phyloP scores from a whole-genome alignment of 23 red algal genomes.

The Gracilaria vermiculophylla region DNA sequence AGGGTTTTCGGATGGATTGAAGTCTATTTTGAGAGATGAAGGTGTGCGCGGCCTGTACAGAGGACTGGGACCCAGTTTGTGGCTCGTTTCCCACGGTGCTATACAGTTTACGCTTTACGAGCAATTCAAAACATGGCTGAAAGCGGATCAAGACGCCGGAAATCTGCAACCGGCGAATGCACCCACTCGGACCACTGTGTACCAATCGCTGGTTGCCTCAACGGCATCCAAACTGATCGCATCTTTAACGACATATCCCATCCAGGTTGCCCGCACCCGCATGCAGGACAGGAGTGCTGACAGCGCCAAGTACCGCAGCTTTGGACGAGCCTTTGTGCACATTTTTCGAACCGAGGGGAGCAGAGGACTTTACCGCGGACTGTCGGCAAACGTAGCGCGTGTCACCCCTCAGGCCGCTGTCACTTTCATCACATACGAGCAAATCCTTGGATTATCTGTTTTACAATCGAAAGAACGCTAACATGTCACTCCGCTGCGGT shows the following conservation, averaged over 20 bases:
- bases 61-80: conserved; percentile 83
- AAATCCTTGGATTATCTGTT: conserved; percentile 63
- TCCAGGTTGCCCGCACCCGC: conserved; percentile 91
- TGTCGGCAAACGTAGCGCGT: conserved; percentile 83
- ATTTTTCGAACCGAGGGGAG: conserved; percentile 69
- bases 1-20: conserved; percentile 58
- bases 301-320: conserved; percentile 40
- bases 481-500: neutral
- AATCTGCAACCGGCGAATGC: neutral
- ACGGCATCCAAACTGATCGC: conserved; percentile 91
- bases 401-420: conserved; percentile 93
- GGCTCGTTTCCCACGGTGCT: conserved; percentile 92
- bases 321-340: conserved; percentile 37
- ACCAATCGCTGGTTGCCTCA: conserved; percentile 75
- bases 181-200: conserved; percentile 13
- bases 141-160: neutral
- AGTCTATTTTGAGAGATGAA: conserved; percentile 66
- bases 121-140: conserved; percentile 50
- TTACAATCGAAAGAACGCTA: neutral
- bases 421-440: conserved; percentile 97
- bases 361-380: conserved; percentile 81
- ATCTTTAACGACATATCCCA: conserved; percentile 84
- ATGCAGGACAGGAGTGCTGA: conserved; percentile 83
- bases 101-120: conserved; percentile 97
- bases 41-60: conserved; percentile 87